Conservation (phyloP, 306 rosid genomes). For the Citrullus colocynthis region DNA sequence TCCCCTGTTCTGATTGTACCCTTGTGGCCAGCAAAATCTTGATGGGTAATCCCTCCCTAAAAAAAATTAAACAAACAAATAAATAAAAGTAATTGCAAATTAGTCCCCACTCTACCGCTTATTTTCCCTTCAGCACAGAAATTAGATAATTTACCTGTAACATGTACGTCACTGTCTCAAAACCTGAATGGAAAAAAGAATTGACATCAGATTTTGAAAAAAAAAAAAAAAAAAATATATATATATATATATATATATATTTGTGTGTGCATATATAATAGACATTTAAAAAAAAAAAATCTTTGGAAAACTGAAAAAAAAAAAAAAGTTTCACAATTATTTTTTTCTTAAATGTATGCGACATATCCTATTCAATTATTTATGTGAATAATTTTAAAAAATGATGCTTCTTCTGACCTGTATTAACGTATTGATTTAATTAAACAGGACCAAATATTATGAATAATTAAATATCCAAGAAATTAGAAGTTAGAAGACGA, state of each 20-base stretch:
- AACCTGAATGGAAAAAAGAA: neutral
- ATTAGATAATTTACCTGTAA: conserved; percentile 25
- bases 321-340: too few relatives aligned
- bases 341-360: too few relatives aligned
- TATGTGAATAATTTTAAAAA: neutral
- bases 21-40: conserved; percentile 91
- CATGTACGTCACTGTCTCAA: conserved; percentile 11
- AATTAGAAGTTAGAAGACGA: neutral
- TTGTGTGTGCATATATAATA: too few relatives aligned
- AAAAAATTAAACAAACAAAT: conserved; percentile 5
- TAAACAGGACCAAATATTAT: neutral
- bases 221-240: too few relatives aligned
- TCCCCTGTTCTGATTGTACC: conserved; percentile 80
- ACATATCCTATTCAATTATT: too few relatives aligned
- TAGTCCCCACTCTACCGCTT: neutral
- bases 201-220: neutral
- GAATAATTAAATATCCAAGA: neutral
- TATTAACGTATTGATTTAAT: neutral
- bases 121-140: neutral
- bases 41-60: conserved; percentile 89
- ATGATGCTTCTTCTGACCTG: too few relatives aligned
- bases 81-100: neutral
- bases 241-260: too few relatives aligned
- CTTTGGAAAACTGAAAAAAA: too few relatives aligned
- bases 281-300: too few relatives aligned